Evolutionary conservation across 495 filamentous ascomycete species (phyloP).

Genomic region (Evernia prunastri): DNA sequence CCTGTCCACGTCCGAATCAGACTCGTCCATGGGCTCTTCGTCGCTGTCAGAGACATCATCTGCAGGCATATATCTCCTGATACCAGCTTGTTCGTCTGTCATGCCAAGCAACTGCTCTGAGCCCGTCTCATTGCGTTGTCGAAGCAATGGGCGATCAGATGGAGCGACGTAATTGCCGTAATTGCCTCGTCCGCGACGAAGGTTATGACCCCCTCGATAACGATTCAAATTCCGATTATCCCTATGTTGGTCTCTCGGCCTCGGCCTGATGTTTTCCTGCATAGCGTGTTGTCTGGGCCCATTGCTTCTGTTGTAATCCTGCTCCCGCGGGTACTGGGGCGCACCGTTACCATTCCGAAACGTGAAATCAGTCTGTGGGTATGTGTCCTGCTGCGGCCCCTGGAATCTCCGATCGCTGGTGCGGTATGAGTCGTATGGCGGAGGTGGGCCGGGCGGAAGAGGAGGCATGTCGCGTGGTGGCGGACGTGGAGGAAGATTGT

Average conservation of each 20-base stretch:
- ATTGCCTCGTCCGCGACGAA: conserved; percentile 19
- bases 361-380: conserved; percentile 35
- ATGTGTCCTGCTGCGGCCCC: conserved; percentile 2
- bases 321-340: conserved; percentile 20
- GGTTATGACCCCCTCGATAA: conserved; percentile 7
- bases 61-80: conserved; percentile 41
- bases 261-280: conserved; percentile 4
- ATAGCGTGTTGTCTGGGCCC: not conserved
- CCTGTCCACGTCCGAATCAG: conserved; percentile 40
- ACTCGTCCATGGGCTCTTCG: conserved; percentile 59
- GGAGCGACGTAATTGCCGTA: conserved; percentile 31
- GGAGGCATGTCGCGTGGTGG: conserved; percentile 22
- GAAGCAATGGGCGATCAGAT: conserved; percentile 43
- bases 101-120: conserved; percentile 32
- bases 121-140: conserved; percentile 34
- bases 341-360: conserved; percentile 32
- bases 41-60: conserved; percentile 67
- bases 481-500: conserved; percentile 17
- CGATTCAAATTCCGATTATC: conserved; percentile 21
- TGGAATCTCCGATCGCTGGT: conserved; percentile 16
- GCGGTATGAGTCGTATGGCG: conserved; percentile 12
- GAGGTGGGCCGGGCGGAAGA: conserved; percentile 15
- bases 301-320: conserved; percentile 11
- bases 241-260: conserved; percentile 1
- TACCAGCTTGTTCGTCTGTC: conserved; percentile 26